Conservation (phyloP, 164 flowering plant genomes). For the Piper longum region DNA sequence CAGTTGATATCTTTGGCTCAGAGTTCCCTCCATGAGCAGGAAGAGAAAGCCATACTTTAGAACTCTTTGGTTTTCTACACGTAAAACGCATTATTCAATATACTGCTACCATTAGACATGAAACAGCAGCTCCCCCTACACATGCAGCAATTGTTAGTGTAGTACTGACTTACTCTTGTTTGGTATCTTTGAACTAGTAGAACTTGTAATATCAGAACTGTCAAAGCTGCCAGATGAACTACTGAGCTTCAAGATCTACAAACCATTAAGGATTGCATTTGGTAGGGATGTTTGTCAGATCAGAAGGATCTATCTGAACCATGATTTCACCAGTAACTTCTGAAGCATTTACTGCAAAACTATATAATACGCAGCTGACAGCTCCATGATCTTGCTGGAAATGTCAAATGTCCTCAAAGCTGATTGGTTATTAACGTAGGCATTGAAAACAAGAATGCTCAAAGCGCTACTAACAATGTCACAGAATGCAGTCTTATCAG, state of each 20-base stretch:
- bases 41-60: slow-evolving; percentile 17
- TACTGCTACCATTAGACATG: slow-evolving; percentile 9
- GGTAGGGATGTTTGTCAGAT: slow-evolving; percentile 9
- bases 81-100: slow-evolving; percentile 7
- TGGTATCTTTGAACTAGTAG: slow-evolving; percentile 4
- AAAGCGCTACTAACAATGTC: slow-evolving; percentile 31
- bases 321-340: slow-evolving; percentile 11
- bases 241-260: slow-evolving; percentile 46
- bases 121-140: slow-evolving; percentile 15
- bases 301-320: slow-evolving; percentile 36
- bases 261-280: slow-evolving; percentile 45
- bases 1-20: slow-evolving; percentile 24
- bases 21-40: slow-evolving; percentile 24
- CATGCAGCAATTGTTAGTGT: slow-evolving; percentile 10
- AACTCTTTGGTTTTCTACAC: slow-evolving; percentile 15
- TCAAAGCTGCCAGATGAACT: slow-evolving; percentile 20
- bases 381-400: slow-evolving; percentile 22
- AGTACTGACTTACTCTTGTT: slow-evolving; percentile 6
- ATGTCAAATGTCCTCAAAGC: slow-evolving; percentile 30
- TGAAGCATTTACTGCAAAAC: slow-evolving; percentile 25
- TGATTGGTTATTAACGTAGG: slow-evolving; percentile 27
- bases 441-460: slow-evolving; percentile 26
- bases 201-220: slow-evolving; percentile 8
- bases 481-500: slow-evolving; percentile 41
- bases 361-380: slow-evolving; percentile 26